Evolutionary conservation across 2,329 filamentous ascomycete species (phyloP).

Genomic region (Diaporthe sp.): DNA sequence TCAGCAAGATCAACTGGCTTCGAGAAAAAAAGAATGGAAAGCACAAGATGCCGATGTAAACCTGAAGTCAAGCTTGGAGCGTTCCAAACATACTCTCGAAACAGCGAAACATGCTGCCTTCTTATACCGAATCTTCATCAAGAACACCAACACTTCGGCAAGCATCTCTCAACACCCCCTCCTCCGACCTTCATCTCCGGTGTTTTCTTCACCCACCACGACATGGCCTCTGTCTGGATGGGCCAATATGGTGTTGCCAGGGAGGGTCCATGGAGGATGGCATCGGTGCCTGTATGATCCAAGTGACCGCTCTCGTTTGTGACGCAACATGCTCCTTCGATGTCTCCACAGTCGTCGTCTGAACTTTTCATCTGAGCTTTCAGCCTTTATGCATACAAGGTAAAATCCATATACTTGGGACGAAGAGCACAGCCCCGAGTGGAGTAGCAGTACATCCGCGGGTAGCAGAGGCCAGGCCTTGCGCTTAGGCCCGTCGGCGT

Average conservation of each 20-base stretch:
- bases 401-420: constrained; percentile 28
- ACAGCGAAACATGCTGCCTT: not conserved
- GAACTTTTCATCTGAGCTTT: constrained; percentile 29
- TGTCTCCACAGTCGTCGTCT: constrained; percentile 23
- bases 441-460: constrained; percentile 18
- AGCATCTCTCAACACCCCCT: constrained; percentile 14
- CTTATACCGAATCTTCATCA: constrained; percentile 16
- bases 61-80: constrained; percentile 15
- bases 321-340: constrained; percentile 13
- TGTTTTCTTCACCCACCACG: constrained; percentile 16
- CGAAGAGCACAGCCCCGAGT: constrained; percentile 24
- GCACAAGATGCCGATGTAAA: constrained; percentile 22
- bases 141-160: not conserved
- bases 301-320: constrained; percentile 3
- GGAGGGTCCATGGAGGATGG: constrained; percentile 13
- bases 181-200: constrained; percentile 23
- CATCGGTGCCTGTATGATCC: constrained; percentile 21
- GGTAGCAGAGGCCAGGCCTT: not conserved
- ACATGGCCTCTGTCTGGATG: constrained; percentile 2
- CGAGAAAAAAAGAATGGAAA: constrained; percentile 27
- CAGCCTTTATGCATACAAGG: constrained; percentile 27
- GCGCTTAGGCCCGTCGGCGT: constrained; percentile 10
- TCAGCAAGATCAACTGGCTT: constrained; percentile 30
- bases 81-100: not conserved
- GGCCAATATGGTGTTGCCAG: not conserved